Conservation (phyloP, 257 asterid genomes). For the Lycium ferocissimum region DNA sequence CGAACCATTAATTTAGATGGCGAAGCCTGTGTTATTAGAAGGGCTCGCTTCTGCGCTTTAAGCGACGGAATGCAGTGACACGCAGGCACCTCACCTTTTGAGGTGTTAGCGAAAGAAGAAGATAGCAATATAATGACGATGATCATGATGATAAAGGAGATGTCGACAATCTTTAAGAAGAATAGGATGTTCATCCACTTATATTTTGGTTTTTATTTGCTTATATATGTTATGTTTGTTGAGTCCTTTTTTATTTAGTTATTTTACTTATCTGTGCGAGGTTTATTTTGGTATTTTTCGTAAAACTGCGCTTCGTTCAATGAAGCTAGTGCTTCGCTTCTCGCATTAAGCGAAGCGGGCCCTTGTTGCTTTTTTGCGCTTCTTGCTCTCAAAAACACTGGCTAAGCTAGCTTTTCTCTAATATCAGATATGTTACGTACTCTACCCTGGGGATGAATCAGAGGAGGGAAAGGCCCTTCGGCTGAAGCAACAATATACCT, state of each 20-base stretch:
- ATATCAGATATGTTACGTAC: slow-evolving; percentile 72
- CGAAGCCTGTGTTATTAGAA: not conserved
- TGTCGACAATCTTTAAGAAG: not conserved
- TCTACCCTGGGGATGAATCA: slow-evolving; percentile 88
- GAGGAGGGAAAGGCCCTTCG: slow-evolving; percentile 75
- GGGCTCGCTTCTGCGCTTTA: not conserved
- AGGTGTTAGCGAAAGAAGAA: not conserved
- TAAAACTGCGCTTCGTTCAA: not conserved
- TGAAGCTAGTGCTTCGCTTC: not conserved
- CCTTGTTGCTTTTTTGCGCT: slow-evolving; percentile 6
- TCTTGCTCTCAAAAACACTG: not conserved
- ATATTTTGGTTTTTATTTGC: not conserved
- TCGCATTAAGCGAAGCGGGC: not conserved
- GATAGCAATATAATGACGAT: not conserved
- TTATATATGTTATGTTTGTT: not conserved
- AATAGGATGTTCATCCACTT: not conserved
- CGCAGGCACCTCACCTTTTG: not conserved
- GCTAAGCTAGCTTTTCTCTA: slow-evolving; percentile 35
- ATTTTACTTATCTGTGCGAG: not conserved
- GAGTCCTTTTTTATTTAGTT: not conserved
- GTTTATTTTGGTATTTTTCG: not conserved
- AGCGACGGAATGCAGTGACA: not conserved
- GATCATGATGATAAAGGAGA: not conserved
- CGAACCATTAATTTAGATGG: not conserved
- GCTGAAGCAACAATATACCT: slow-evolving; percentile 83